Percentiles rank a stretch among this genome's conserved stretches.
phyloP scores from a whole-genome alignment of 2,329 filamentous ascomycete genomes.

The Camillea tinctor region DNA sequence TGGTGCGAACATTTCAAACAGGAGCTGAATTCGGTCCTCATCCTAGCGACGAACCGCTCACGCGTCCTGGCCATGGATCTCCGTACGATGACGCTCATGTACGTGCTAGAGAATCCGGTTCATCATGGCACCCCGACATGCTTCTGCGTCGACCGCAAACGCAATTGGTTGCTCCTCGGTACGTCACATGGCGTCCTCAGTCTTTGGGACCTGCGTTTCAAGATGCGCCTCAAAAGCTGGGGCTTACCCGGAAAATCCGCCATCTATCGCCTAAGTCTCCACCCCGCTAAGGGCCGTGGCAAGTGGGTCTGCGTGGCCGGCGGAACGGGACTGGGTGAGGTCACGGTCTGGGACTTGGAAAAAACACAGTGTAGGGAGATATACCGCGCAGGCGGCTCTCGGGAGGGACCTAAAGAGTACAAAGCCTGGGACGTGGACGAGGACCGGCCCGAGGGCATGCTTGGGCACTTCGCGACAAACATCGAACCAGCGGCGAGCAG shows the following conservation, averaged over 20 bases:
- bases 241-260: constrained; percentile 77
- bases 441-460: constrained; percentile 81
- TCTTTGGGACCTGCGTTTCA: constrained; percentile 96
- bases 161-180: constrained; percentile 87
- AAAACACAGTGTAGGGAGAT: constrained; percentile 86
- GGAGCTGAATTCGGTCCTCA: constrained; percentile 76
- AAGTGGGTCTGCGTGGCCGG: constrained; percentile 88
- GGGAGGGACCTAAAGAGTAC: constrained; percentile 65
- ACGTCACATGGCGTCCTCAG: constrained; percentile 92
- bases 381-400: constrained; percentile 67
- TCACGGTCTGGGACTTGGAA: constrained; percentile 95
- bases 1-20: constrained; percentile 92
- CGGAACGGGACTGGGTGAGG: constrained; percentile 81
- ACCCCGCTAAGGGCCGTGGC: constrained; percentile 74
- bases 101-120: constrained; percentile 79
- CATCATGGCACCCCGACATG: constrained; percentile 90
- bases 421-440: constrained; percentile 88
- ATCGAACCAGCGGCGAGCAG: constrained; percentile 57
- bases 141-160: constrained; percentile 82
- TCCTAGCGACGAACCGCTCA: constrained; percentile 84
- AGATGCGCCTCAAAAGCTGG: constrained; percentile 82
- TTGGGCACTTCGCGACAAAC: constrained; percentile 77
- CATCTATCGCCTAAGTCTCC: constrained; percentile 76
- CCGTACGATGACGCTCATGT: constrained; percentile 79
- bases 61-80: constrained; percentile 83